Base-by-base conservation (phyloP, 352 stramenopile genomes). In the Pythium insidiosum region DNA sequence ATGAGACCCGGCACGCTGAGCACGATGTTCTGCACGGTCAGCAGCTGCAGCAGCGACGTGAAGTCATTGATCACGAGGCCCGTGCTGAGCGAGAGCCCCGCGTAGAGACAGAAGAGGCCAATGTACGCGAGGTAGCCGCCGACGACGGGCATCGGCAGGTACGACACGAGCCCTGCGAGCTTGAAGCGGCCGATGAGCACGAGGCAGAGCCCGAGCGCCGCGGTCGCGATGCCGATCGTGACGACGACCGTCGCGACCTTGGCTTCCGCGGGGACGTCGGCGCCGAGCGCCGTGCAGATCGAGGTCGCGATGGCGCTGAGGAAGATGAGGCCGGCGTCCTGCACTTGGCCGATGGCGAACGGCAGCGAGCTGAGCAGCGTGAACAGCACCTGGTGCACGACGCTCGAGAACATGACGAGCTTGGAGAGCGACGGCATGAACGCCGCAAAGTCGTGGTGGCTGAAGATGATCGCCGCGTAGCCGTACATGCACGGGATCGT, bases 281-380 rank as follows among this genome's bases (percentile, higher is more conserved):
- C 68, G 18, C 87, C 67, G 15, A 97, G 57, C 64, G 54, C 75
- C 31, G 59, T 82, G 68, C 58, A 96, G 39, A 90, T 88, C 61
- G 75, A 98, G 61, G 63, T 83, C 0, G 96, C 91, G 45, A 99
- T 99, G 38, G 77, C 74, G 37, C 69, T 92, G 16, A 99, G 68
- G 66, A 99, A 99, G 56, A 99, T 99, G 2, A 99, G 78, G 0
- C 96, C 96, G 4, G 95, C 95, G 59, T 99, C 95, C 63, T 99
- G 96, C 1, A 99, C 96, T 55, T 97, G 95, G 12, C 95, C 96
- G 26, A 99, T 97, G 7, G 96, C 94, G 66, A 99, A 99, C 0
- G 89, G 87, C 28, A 99, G 61, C 25, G 84, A 88, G 39, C 80
- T 97, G 40, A 98, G 73, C 9, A 84, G 42, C 2, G 81, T 92